Conservation (phyloP, 176 grass and related monocot genomes). For the Saccharum spontaneum region DNA sequence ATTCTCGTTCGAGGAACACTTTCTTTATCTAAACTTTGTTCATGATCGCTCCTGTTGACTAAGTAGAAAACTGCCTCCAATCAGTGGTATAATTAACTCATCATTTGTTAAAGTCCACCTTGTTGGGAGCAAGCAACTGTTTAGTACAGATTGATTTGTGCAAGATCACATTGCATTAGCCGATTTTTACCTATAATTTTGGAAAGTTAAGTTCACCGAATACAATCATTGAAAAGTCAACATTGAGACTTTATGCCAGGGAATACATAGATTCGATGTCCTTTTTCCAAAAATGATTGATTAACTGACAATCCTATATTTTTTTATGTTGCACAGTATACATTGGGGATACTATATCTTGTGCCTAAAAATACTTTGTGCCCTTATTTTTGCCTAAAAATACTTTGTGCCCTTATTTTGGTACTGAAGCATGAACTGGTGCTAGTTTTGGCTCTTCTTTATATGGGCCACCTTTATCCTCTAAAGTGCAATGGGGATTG, state of each 20-base stretch:
- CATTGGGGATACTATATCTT: neutral
- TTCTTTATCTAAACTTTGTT: too few species aligned
- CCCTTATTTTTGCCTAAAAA: too few species aligned
- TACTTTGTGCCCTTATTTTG: too few species aligned
- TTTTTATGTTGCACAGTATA: slow-evolving; percentile 10
- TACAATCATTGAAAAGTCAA: neutral
- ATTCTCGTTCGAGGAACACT: too few species aligned
- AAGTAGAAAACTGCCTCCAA: too few species aligned
- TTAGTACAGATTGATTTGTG: neutral
- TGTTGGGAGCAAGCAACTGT: neutral
- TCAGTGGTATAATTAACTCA: neutral
- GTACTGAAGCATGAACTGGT: neutral
- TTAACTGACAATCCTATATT: neutral
- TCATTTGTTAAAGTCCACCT: neutral
- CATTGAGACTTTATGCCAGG: neutral
- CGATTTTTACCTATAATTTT: neutral
- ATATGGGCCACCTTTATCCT: too few species aligned
- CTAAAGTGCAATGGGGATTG: too few species aligned
- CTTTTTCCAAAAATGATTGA: neutral
- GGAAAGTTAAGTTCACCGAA: neutral
- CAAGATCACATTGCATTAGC: neutral
- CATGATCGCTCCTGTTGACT: too few species aligned
- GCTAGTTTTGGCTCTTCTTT: too few species aligned
- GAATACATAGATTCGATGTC: neutral
- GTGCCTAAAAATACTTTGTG: too few species aligned